Evolutionary conservation across 805 yeast genomes (phyloP).

Genomic region (Candida verbasci): DNA sequence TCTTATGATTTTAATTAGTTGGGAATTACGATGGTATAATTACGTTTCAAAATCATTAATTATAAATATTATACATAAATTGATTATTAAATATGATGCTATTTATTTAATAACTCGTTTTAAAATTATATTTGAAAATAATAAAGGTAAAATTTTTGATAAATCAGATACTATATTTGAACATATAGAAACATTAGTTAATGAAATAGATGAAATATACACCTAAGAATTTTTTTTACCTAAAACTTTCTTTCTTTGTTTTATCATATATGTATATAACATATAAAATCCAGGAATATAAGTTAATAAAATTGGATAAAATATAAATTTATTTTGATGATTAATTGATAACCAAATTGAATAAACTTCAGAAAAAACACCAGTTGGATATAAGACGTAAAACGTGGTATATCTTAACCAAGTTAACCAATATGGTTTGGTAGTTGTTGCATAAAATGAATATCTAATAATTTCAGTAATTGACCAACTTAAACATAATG

Average conservation of each 20-base stretch:
- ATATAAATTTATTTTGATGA: slow-evolving; percentile 60
- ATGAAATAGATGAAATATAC: too few species aligned
- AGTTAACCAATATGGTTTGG: slow-evolving; percentile 53
- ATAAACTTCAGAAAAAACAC: slow-evolving; percentile 79
- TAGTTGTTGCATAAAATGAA: slow-evolving; percentile 74
- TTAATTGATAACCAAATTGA: slow-evolving; percentile 67
- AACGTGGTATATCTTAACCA: slow-evolving; percentile 82
- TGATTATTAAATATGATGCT: too few species aligned
- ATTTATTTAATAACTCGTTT: slow-evolving; percentile 35
- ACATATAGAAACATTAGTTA: slow-evolving; percentile 29
- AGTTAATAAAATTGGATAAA: slow-evolving; percentile 52
- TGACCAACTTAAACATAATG: slow-evolving; percentile 85
- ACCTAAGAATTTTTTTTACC: slow-evolving; percentile 27
- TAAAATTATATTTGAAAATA: slow-evolving; percentile 33
- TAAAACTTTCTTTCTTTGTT: slow-evolving; percentile 78
- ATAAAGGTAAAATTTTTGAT: slow-evolving; percentile 17
- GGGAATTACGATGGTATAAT: slow-evolving; percentile 64
- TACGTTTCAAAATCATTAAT: slow-evolving; percentile 42
- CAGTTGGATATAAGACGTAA: slow-evolving; percentile 80
- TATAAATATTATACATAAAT: slow-evolving; percentile 37
- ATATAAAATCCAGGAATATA: slow-evolving; percentile 87
- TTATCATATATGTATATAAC: slow-evolving; percentile 82
- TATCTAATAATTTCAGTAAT: slow-evolving; percentile 89
- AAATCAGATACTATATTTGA: slow-evolving; percentile 31
- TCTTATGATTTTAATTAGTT: slow-evolving; percentile 50